Base-by-base conservation (phyloP, 2,329 filamentous ascomycete species). In the Pseudogymnoascus sp. region DNA sequence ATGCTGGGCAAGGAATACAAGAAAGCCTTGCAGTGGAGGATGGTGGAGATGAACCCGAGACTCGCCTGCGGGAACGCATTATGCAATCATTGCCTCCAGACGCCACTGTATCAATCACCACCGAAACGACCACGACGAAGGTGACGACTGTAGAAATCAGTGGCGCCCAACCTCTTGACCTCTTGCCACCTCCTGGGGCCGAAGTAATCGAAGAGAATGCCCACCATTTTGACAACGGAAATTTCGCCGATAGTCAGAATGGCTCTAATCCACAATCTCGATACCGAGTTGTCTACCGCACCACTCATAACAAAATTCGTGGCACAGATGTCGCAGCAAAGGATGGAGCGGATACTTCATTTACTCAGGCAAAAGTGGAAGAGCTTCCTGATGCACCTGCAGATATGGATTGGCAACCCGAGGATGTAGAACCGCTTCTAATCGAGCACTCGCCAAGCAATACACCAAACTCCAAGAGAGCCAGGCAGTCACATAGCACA, bases 71-170 rank as follows among this genome's bases (percentile, higher is more conserved):
- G 68, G 77, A 73, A 63, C 80, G 79, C 63, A 84, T 82, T 55
- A 70, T 79, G 63, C 77, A 77, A 56, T 76, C 83, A 0, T 69
- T 85, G 3, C 77, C 82, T 0, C 70, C 77, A 0, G 78, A 81
- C 45, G 79, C 83, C 0, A 77, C 77, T n/a, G 78, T 86, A 5
- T 81, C 81, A 7, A 81, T 86, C 35, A 80, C 78, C 0, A 84
- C 82, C 5, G 78, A 79, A 2, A 81, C 82, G 0, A 78, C 77
- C 1, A 84, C 80, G 1, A 82, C 79, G 6, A 84, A 85, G 63
- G 85, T 77, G 12, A 83, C 86, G 65, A 85, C 83, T 0, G 82
- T 86, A 2, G 82, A 86, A 59, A 78, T 87, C 35, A 77, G 77
- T 12, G 81, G 82, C 0, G 73, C 77, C 3, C 73, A 77, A 18